Percentiles rank a stretch among this genome's conserved stretches.
These are phyloP conservation scores for Avena sativa DNA, from an alignment of 176 grass and related monocot genomes.

Conservation along the genomic window DNA sequence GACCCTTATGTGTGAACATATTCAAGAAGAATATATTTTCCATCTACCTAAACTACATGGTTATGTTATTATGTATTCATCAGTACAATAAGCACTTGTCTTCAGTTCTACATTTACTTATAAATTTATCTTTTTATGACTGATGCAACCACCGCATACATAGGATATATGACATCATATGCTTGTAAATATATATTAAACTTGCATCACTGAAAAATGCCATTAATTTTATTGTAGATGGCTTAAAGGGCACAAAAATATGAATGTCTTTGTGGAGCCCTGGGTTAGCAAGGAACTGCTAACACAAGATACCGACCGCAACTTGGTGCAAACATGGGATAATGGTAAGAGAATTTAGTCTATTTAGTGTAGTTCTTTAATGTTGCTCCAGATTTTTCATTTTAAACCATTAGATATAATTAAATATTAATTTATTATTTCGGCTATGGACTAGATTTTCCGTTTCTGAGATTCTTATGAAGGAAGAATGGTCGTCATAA, in stretches of 20 bases:
- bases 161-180: constrained; percentile 15
- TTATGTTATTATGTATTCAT: neutral
- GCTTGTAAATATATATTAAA: neutral
- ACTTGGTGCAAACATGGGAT: constrained; percentile 91
- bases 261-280: constrained; percentile 90
- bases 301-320: constrained; percentile 56
- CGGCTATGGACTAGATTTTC: neutral
- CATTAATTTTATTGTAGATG: constrained; percentile 66
- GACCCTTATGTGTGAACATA: constrained; percentile 1
- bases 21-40: neutral
- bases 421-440: neutral
- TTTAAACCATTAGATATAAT: constrained; percentile 6
- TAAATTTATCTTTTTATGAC: constrained; percentile 16
- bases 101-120: neutral
- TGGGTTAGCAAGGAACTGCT: constrained; percentile 81
- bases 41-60: constrained; percentile 15
- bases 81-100: constrained; percentile 10
- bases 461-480: constrained; percentile 1
- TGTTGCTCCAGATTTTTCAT: constrained; percentile 12
- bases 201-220: neutral
- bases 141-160: constrained; percentile 20
- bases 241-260: constrained; percentile 82
- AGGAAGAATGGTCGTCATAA: constrained; percentile 11
- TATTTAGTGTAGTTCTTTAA: neutral
- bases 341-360: constrained; percentile 64